phyloP scores from a whole-genome alignment of 306 rosid genomes.

The Glycine soja region DNA sequence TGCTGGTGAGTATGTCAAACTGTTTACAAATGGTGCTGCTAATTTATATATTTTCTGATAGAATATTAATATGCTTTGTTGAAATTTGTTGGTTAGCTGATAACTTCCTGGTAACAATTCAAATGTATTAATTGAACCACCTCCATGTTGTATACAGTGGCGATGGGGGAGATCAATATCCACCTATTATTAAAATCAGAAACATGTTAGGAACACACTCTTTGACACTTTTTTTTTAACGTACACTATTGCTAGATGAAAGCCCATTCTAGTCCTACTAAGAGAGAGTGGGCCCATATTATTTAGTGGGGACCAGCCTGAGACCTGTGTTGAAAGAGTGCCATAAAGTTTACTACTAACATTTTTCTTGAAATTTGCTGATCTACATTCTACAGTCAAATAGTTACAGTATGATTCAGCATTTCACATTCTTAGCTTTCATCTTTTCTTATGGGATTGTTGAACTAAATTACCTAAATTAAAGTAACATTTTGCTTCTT shows the following conservation, averaged over 20 bases:
- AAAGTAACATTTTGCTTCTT: background rate
- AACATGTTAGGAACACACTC: background rate
- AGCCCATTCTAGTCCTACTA: background rate
- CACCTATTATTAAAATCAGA: background rate
- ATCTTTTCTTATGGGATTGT: background rate
- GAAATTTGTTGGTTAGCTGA: conserved; percentile 24
- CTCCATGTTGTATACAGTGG: background rate
- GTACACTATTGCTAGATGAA: background rate
- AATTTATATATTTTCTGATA: conserved; percentile 30
- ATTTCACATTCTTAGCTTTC: conserved; percentile 2
- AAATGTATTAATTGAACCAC: conserved; percentile 13
- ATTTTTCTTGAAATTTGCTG: conserved; percentile 28
- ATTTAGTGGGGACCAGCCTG: background rate
- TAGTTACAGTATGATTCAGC: background rate
- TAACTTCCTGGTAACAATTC: background rate
- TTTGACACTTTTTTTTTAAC: background rate
- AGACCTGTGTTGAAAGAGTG: background rate
- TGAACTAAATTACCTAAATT: conserved; percentile 31
- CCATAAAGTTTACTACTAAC: background rate
- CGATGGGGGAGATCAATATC: background rate
- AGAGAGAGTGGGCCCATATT: background rate
- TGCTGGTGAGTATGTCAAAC: conserved; percentile 67
- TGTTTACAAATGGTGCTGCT: conserved; percentile 5
- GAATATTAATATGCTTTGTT: background rate
- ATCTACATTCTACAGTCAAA: background rate